These are phyloP conservation scores for Sporothrix pallida DNA, from an alignment of 2,329 filamentous ascomycete species.

Conservation along the genomic window DNA sequence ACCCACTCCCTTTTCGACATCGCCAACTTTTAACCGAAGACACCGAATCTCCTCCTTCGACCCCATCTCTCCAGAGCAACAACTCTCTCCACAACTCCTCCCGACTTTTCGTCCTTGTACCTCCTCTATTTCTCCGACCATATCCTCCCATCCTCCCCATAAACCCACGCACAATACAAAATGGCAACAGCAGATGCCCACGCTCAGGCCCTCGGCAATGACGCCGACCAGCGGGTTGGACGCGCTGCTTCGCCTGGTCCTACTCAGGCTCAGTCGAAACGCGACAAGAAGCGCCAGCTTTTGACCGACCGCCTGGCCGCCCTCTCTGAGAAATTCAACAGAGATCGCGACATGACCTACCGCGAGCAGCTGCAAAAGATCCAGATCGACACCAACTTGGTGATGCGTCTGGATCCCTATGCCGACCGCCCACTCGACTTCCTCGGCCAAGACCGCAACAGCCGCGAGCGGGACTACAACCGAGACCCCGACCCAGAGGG, in stretches of 20 bases:
- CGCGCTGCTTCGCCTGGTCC: conserved; percentile 45
- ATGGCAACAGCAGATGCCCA: conserved; percentile 35
- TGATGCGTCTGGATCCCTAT: conserved; percentile 85
- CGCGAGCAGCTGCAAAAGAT: conserved; percentile 88
- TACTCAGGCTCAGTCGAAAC: conserved; percentile 71
- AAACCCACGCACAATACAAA: background rate
- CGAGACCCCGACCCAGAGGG: conserved; percentile 46
- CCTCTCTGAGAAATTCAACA: conserved; percentile 77
- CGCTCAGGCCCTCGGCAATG: conserved; percentile 25
- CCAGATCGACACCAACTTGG: conserved; percentile 87
- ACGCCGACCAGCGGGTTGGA: conserved; percentile 37
- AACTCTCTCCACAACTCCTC: background rate
- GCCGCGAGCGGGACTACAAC: conserved; percentile 44
- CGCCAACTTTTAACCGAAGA: conserved; percentile 18
- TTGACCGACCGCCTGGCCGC: conserved; percentile 78
- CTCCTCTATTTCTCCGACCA: background rate
- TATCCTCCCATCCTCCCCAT: background rate
- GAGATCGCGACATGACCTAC: conserved; percentile 83
- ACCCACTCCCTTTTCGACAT: conserved; percentile 10
- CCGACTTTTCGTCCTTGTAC: background rate
- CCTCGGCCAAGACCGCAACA: conserved; percentile 42
- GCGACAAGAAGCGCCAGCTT: conserved; percentile 85
- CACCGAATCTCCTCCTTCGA: conserved; percentile 16
- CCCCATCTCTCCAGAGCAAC: background rate
- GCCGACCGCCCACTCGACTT: conserved; percentile 54